Evolutionary conservation across 192 early-diverging fungal genomes (phyloP).

Genomic region (Lunasporangiospora selenospora): DNA sequence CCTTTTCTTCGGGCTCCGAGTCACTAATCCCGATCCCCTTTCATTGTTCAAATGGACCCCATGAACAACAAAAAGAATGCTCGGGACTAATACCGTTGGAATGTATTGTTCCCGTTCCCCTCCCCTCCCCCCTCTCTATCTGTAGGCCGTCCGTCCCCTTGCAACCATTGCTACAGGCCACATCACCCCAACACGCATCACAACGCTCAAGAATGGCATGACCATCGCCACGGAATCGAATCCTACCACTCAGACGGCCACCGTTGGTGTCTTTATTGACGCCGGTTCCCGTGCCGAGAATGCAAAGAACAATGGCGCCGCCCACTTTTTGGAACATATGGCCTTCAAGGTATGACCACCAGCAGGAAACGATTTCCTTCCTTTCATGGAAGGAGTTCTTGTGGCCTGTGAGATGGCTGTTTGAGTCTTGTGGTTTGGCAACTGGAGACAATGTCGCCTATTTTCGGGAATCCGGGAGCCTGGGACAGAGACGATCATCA

Average conservation of each 20-base stretch:
- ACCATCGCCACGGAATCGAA: conserved; percentile 86
- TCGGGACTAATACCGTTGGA: too few relatives aligned
- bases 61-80: too few relatives aligned
- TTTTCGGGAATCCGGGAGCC: too few relatives aligned
- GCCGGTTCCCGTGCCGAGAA: conserved; percentile 87
- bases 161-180: conserved; percentile 53
- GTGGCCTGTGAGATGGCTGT: too few relatives aligned
- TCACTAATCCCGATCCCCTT: too few relatives aligned
- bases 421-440: too few relatives aligned
- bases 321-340: conserved; percentile 99
- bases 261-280: conserved; percentile 91
- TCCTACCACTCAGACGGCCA: conserved; percentile 82
- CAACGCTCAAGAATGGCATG: conserved; percentile 79
- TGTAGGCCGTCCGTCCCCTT: conserved; percentile 57
- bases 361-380: not conserved
- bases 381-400: too few relatives aligned
- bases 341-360: conserved; percentile 99
- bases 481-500: too few relatives aligned
- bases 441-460: too few relatives aligned
- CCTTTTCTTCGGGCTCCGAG: too few relatives aligned
- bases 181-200: conserved; percentile 65
- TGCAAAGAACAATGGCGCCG: conserved; percentile 88
- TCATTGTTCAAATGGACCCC: too few relatives aligned
- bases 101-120: not conserved
- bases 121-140: not conserved